Percentiles rank a stretch among this genome's conserved stretches.
Evolutionary conservation across 129 eudicot genomes (phyloP).

Genomic region (Heracleum sosnowskyi): DNA sequence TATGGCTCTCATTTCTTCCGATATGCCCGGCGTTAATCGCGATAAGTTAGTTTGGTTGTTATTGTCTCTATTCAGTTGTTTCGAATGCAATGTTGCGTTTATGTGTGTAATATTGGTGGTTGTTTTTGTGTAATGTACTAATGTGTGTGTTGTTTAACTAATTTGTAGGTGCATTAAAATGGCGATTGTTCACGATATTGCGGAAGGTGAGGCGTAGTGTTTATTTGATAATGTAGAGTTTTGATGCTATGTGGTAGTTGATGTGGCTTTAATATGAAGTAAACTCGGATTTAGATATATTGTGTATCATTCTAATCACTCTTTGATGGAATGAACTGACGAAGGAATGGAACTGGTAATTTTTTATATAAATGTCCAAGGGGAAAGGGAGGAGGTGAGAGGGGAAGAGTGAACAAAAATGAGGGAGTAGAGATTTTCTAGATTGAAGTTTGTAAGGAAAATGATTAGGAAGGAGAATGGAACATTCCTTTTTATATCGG

Average conservation of each 20-base stretch:
- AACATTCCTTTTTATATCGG: neutral
- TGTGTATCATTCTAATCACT: neutral
- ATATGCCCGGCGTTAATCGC: conserved; percentile 79
- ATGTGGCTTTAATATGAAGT: neutral
- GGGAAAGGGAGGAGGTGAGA: too few relatives aligned
- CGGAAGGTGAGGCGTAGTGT: conserved; percentile 54
- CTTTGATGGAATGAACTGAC: too few relatives aligned
- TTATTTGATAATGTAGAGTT: neutral
- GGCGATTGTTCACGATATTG: conserved; percentile 97
- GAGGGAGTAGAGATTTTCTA: too few relatives aligned
- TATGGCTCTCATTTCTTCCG: conserved; percentile 82
- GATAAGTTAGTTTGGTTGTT: conserved; percentile 46
- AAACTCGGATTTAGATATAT: neutral
- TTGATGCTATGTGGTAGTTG: neutral
- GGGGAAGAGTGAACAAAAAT: too few relatives aligned
- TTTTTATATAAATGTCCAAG: too few relatives aligned
- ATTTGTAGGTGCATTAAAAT: conserved; percentile 80
- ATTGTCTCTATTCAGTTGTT: neutral
- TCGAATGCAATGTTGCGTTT: neutral
- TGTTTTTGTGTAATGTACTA: conserved; percentile 1
- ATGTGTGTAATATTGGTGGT: neutral
- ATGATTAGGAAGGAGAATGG: neutral
- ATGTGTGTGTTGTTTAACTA: neutral
- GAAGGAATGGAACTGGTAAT: too few relatives aligned
- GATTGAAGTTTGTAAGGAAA: neutral